Conservation (phyloP, 2,329 filamentous ascomycete genomes). For the Tolypocladium cylindrosporum region DNA sequence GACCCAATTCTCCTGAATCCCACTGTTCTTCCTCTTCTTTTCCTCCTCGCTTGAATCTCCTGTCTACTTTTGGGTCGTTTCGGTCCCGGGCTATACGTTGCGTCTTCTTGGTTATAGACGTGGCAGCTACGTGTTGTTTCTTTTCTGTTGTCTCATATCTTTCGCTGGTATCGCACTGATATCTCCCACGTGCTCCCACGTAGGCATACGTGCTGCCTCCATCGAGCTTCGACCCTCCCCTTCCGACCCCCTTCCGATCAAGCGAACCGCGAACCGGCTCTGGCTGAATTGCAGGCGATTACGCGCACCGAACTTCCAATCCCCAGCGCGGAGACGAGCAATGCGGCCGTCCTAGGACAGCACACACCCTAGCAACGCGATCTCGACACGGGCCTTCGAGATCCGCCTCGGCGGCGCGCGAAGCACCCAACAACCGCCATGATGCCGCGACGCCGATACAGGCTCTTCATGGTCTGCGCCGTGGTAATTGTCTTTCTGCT, state of each 20-base stretch:
- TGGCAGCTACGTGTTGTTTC: neutral
- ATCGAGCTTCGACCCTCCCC: neutral
- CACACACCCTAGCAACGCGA: neutral
- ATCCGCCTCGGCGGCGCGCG: neutral
- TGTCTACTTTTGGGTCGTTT: neutral
- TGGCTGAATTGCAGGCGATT: neutral
- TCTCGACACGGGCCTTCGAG: neutral
- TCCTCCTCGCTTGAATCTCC: neutral
- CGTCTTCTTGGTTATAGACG: neutral
- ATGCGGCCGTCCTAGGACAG: neutral
- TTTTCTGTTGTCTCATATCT: neutral
- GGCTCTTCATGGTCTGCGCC: slow-evolving; percentile 47
- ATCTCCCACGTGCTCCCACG: neutral
- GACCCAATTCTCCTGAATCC: neutral
- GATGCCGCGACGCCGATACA: slow-evolving; percentile 53
- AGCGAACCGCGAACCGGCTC: neutral
- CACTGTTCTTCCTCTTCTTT: too few species aligned
- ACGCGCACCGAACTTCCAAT: neutral
- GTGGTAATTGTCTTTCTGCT: slow-evolving; percentile 44
- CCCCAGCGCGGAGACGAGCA: neutral
- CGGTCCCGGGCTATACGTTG: neutral
- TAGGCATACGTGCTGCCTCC: neutral
- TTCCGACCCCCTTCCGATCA: neutral
- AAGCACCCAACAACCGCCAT: slow-evolving; percentile 6
- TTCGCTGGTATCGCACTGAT: neutral